Base-by-base conservation (phyloP, 306 rosid genomes). In the Lathyrus oleraceus region DNA sequence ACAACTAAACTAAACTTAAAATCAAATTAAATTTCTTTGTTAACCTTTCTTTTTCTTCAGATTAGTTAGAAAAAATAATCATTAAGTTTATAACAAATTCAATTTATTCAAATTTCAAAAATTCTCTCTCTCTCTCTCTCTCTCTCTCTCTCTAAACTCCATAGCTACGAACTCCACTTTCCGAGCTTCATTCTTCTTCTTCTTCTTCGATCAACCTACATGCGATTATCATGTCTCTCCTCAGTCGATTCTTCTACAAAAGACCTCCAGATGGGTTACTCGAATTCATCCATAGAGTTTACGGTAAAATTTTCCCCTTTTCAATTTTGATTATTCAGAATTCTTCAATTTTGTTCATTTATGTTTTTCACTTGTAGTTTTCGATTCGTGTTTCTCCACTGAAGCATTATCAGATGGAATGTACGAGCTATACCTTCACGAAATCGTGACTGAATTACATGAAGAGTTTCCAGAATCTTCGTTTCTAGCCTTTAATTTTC, bases 231-330 rank as follows among this genome's bases (percentile, higher is more conserved):
- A 92, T 93, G 98, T 82, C 98, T 28, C 94, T 90, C 35, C 90
- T 93, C 19, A 88, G 98, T 83, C 85, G 98, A 83, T 93, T 93
- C 86, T 93, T 90, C 63, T 88, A 88, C 94, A 88, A 83, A 73
- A 85, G 98, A 19, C 98, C 97, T 48, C 98, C 98, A 10, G 97
- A 93, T 83, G 98, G 97, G 15, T 85, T 93, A 67, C 97, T 93
- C 48, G 98, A 93, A 81, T 90, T 93, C 73, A 70, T 89, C 54
- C 97, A 88, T 27, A 77, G 97, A 82, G 94, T 93, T 16, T 93
- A 93, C 65, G 92, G 98, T 93, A 84, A 77, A 15, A 44, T 49
- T 60, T 44, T 8, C 39, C 20, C 43, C 57, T 52, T 58, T 60
- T 35, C 35, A 14, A 13, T 17, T 66, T 45, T 36, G 17, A 14